phyloP scores from a whole-genome alignment of 78 protist genomes.

The Protostelium mycophagum region DNA sequence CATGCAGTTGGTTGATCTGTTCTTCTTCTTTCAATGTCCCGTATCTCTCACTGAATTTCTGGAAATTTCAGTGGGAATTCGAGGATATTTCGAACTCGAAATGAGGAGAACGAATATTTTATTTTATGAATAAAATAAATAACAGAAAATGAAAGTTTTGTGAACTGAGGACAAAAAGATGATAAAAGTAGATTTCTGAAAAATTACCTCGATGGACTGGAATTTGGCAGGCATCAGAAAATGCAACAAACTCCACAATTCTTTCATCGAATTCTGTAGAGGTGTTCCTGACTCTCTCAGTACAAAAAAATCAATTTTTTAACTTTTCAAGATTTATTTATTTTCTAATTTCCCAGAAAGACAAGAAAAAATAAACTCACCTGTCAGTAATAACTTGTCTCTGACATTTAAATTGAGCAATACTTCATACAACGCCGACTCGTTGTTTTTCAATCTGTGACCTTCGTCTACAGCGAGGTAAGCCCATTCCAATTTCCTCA shows the following conservation, averaged over 20 bases:
- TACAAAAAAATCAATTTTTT: too few relatives aligned
- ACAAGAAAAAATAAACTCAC: too few relatives aligned
- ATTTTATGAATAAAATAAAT: background rate
- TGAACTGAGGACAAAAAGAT: too few relatives aligned
- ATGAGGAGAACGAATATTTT: background rate
- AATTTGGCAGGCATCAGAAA: conserved; percentile 78
- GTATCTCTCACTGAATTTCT: conserved; percentile 45
- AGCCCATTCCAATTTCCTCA: conserved; percentile 71
- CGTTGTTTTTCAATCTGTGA: conserved; percentile 83
- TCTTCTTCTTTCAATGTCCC: conserved; percentile 33
- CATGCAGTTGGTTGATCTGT: conserved; percentile 68
- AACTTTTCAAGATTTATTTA: too few relatives aligned
- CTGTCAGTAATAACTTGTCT: conserved; percentile 58
- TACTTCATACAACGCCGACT: conserved; percentile 54
- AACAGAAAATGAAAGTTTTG: too few relatives aligned
- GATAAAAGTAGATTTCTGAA: too few relatives aligned
- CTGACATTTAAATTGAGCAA: conserved; percentile 36
- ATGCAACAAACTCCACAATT: conserved; percentile 87
- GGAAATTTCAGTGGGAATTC: conserved; percentile 24
- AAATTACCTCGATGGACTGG: conserved; percentile 16
- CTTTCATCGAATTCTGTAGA: conserved; percentile 81
- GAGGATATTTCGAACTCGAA: conserved; percentile 3
- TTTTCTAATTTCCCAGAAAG: too few relatives aligned
- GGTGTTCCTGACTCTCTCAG: conserved; percentile 98
- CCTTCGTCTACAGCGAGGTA: conserved; percentile 85